A percentile compares a stretch with the other conserved stretches of the same genome.
Conservation (phyloP, 495 filamentous ascomycete species). For the Lindgomyces ingoldianus region DNA sequence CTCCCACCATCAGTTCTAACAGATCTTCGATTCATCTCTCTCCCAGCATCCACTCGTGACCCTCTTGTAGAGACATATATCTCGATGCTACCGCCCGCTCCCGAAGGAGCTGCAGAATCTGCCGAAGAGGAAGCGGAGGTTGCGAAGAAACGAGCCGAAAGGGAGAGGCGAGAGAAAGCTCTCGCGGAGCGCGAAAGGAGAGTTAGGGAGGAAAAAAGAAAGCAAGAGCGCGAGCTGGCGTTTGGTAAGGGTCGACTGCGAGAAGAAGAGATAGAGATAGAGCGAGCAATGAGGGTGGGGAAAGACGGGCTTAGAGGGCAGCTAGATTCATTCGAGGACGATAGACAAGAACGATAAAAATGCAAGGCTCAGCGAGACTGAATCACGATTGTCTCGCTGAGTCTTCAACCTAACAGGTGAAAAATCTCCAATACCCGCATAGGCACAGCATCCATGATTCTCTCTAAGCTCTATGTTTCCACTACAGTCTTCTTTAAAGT, state of each 20-base stretch:
- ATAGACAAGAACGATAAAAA: neutral
- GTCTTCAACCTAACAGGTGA: neutral
- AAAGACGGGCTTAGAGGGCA: constrained; percentile 59
- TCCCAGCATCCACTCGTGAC: constrained; percentile 68
- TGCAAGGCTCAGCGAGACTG: too few relatives aligned
- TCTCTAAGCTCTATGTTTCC: too few relatives aligned
- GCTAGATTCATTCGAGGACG: constrained; percentile 9
- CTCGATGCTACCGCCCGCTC: constrained; percentile 66
- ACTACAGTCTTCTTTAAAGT: too few relatives aligned
- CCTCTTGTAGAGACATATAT: constrained; percentile 76
- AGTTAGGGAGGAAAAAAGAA: constrained; percentile 73
- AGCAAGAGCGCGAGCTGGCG: constrained; percentile 64
- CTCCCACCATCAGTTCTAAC: constrained; percentile 70
- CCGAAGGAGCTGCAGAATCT: constrained; percentile 53
- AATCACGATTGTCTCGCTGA: too few relatives aligned
- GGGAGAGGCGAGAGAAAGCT: constrained; percentile 70
- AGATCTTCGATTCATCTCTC: constrained; percentile 80
- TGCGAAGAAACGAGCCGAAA: constrained; percentile 62
- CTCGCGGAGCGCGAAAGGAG: constrained; percentile 70
- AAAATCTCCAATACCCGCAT: too few relatives aligned
- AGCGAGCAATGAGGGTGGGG: constrained; percentile 73
- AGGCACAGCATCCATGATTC: too few relatives aligned
- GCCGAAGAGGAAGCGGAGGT: constrained; percentile 60
- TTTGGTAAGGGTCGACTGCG: constrained; percentile 66
- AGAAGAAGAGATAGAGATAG: constrained; percentile 77